These are phyloP conservation scores for Magnusiomyces fungicola DNA, from an alignment of 1,139 yeast species.

Conservation along the genomic window DNA sequence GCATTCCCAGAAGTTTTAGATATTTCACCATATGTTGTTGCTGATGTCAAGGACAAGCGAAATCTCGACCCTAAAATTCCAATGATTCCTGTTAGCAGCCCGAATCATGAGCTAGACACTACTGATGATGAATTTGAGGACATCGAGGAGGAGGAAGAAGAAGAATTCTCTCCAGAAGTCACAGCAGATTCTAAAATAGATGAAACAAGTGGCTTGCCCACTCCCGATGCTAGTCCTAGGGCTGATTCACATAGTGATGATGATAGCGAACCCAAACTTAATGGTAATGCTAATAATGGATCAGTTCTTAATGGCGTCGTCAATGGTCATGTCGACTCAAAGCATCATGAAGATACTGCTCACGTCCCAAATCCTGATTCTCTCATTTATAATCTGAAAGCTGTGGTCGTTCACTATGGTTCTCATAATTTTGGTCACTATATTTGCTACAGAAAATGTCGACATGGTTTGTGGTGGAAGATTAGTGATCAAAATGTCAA, in stretches of 20 bases:
- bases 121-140: conserved; percentile 19
- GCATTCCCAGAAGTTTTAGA: conserved; percentile 62
- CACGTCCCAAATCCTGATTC: conserved; percentile 4
- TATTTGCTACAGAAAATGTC: conserved; percentile 67
- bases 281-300: no score
- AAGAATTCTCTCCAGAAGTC: no score
- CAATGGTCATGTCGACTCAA: background rate
- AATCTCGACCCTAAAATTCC: conserved; percentile 75
- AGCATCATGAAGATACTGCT: no score
- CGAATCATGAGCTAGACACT: conserved; percentile 5
- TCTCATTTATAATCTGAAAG: conserved; percentile 56
- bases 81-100: conserved; percentile 35
- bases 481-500: conserved; percentile 85
- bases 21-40: conserved; percentile 61
- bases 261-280: no score
- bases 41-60: conserved; percentile 47
- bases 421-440: conserved; percentile 95
- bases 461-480: conserved; percentile 89
- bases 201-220: no score
- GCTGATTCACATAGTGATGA: no score
- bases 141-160: conserved; percentile 18
- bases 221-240: no score
- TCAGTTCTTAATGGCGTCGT: background rate
- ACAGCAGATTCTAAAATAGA: background rate
- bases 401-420: conserved; percentile 87